These are phyloP conservation scores for Fagopyrum homotropicum DNA, from an alignment of 148 eudicot genomes.

Conservation along the genomic window DNA sequence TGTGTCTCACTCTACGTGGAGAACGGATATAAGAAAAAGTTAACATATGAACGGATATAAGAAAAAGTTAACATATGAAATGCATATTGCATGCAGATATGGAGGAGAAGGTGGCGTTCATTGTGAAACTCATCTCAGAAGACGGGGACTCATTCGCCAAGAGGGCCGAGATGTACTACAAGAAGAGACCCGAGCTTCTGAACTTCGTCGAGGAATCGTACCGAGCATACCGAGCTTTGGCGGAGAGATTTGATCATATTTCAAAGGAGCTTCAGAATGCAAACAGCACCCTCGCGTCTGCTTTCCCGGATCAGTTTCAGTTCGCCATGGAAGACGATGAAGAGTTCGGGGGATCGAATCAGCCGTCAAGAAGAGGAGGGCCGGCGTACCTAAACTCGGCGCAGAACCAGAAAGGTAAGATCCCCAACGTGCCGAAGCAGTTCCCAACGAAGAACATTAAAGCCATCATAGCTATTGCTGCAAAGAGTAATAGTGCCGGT, in stretches of 20 bases:
- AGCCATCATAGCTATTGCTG: constrained; percentile 43
- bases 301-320: constrained; percentile 22
- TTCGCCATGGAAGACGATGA: constrained; percentile 63
- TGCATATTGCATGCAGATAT: constrained; percentile 37
- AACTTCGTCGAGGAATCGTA: constrained; percentile 69
- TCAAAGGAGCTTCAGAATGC: constrained; percentile 89
- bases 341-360: constrained; percentile 40
- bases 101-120: constrained; percentile 67
- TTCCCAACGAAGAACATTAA: constrained; percentile 49
- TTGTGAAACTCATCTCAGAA: constrained; percentile 65
- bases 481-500: constrained; percentile 19
- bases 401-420: constrained; percentile 7
- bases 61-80: too few species aligned
- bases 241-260: constrained; percentile 75
- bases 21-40: too few species aligned
- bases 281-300: constrained; percentile 76
- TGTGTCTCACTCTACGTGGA: too few species aligned
- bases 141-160: constrained; percentile 93
- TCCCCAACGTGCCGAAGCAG: constrained; percentile 56
- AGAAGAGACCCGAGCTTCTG: constrained; percentile 75
- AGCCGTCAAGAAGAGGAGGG: constrained; percentile 18
- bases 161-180: constrained; percentile 97
- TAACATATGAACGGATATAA: too few species aligned
- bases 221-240: constrained; percentile 63
- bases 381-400: constrained; percentile 12